Percentiles rank a stretch among this genome's conserved stretches.
Evolutionary conservation across 768 basidiomycete species (phyloP).

Genomic region (Porpolomopsis calyptriformis): DNA sequence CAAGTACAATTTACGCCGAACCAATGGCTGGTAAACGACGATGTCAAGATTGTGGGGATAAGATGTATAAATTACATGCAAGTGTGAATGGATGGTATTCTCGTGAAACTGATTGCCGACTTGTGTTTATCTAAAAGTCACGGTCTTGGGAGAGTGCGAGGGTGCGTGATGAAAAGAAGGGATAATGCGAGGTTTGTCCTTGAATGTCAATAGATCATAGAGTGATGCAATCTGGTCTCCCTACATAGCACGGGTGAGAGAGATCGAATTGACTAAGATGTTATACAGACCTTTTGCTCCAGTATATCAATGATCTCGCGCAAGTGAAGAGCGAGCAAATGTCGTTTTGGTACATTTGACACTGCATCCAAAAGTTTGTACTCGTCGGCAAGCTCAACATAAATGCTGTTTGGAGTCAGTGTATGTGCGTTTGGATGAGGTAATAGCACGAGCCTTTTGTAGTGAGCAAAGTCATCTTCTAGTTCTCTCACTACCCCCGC

Average conservation of each 20-base stretch:
- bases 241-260: constrained; percentile 27
- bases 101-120: too few species aligned
- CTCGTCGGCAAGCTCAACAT: constrained; percentile 83
- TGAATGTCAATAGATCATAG: constrained; percentile 73
- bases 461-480: constrained; percentile 92
- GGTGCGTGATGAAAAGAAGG: background rate
- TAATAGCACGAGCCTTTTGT: constrained; percentile 50
- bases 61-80: too few species aligned
- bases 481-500: constrained; percentile 75
- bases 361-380: constrained; percentile 85
- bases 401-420: constrained; percentile 49
- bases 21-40: too few species aligned
- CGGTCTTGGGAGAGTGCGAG: background rate
- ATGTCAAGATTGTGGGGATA: too few species aligned
- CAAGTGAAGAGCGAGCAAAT: constrained; percentile 79
- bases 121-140: background rate
- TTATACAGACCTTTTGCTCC: constrained; percentile 67
- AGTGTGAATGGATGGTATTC: too few species aligned
- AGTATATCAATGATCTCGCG: constrained; percentile 86
- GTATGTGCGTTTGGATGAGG: constrained; percentile 3
- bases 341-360: constrained; percentile 70
- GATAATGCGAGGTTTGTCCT: constrained; percentile 40
- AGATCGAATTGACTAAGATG: background rate
- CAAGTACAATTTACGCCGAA: too few species aligned
- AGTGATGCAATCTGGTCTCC: constrained; percentile 91